These are phyloP conservation scores for Achaetomium macrosporum DNA, from an alignment of 2,329 filamentous ascomycete genomes.

Conservation along the genomic window DNA sequence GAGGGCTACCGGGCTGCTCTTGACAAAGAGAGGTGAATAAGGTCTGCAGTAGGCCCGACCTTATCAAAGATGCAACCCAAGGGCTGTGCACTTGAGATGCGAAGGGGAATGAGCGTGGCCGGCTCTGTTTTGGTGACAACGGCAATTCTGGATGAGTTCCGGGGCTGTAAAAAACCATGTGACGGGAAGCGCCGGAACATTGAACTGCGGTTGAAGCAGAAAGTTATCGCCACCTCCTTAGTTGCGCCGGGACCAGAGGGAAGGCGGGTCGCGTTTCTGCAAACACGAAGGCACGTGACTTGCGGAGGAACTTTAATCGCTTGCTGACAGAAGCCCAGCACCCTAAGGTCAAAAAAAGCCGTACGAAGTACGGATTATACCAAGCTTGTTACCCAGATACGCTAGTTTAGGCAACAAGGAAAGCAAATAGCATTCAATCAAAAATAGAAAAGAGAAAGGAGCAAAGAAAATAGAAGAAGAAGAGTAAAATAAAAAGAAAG, in stretches of 20 bases:
- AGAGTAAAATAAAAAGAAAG: too few relatives aligned
- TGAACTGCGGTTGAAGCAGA: not conserved
- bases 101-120: not conserved
- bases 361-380: too few relatives aligned
- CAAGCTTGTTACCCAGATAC: too few relatives aligned
- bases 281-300: constrained; percentile 25
- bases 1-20: not conserved
- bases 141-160: not conserved
- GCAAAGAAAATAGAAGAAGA: too few relatives aligned
- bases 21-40: constrained; percentile 1
- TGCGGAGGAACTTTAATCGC: constrained; percentile 13
- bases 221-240: constrained; percentile 14
- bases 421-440: too few relatives aligned
- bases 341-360: too few relatives aligned
- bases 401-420: too few relatives aligned
- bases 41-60: not conserved
- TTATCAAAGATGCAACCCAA: not conserved
- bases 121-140: not conserved
- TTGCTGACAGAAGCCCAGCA: constrained; percentile 2
- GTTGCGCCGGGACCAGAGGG: not conserved
- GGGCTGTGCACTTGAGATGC: not conserved
- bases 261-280: constrained; percentile 16
- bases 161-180: not conserved
- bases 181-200: not conserved
- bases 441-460: too few relatives aligned